Conservation (phyloP, 768 basidiomycete genomes). For the Dictyophora rubrovolvata region DNA sequence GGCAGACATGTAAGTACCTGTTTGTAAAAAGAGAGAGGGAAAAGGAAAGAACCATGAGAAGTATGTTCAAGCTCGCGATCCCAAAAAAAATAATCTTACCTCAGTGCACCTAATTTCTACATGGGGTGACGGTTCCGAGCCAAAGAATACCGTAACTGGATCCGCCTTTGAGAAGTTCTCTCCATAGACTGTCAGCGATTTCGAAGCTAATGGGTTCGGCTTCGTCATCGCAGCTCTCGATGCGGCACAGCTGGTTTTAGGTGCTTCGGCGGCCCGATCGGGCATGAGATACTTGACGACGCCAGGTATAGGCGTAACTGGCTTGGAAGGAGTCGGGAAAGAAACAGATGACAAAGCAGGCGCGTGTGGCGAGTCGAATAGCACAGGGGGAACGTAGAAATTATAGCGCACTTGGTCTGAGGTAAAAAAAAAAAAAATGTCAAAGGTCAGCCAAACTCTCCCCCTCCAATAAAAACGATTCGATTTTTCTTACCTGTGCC, state of each 20-base stretch:
- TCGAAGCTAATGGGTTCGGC: slow-evolving; percentile 65
- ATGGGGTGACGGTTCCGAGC: slow-evolving; percentile 76
- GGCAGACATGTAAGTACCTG: slow-evolving; percentile 67
- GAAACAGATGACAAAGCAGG: slow-evolving; percentile 33
- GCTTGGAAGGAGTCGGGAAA: slow-evolving; percentile 72
- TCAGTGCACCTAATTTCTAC: slow-evolving; percentile 84
- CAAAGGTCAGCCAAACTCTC: not conserved
- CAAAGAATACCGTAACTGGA: slow-evolving; percentile 77
- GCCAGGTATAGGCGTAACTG: slow-evolving; percentile 76
- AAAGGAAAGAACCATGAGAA: too few species aligned
- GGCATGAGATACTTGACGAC: slow-evolving; percentile 89
- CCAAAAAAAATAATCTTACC: slow-evolving; percentile 15
- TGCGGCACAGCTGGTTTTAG: slow-evolving; percentile 58
- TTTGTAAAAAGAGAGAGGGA: not conserved
- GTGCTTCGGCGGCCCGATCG: slow-evolving; percentile 75
- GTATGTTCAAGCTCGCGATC: slow-evolving; percentile 7
- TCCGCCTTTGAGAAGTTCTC: slow-evolving; percentile 83
- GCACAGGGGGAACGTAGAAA: slow-evolving; percentile 80
- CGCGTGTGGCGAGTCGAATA: slow-evolving; percentile 60
- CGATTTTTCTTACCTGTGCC: slow-evolving; percentile 57
- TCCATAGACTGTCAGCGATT: slow-evolving; percentile 81
- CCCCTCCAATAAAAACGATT: not conserved
- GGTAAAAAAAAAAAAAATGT: slow-evolving; percentile 8
- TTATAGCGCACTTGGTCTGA: slow-evolving; percentile 87
- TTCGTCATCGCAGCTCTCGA: slow-evolving; percentile 63